phyloP scores from a whole-genome alignment of 345 rosid species.

The Crucihimalaya himalaica region DNA sequence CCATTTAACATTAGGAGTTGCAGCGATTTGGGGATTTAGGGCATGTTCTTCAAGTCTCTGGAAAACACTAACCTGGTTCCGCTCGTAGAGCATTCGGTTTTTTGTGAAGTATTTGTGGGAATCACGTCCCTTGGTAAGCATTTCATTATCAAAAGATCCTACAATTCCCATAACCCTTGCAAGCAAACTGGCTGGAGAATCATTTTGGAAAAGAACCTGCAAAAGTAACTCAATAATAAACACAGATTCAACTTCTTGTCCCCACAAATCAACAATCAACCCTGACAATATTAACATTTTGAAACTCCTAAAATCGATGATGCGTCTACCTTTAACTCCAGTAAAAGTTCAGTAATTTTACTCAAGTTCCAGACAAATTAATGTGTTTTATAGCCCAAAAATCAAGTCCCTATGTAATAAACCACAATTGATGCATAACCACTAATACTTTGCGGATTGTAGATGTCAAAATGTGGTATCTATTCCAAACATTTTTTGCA shows the following conservation, averaged over 20 bases:
- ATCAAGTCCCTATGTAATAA: background rate
- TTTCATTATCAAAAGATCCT: slow-evolving; percentile 70
- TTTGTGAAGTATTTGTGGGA: slow-evolving; percentile 90
- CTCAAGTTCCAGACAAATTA: background rate
- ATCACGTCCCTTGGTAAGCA: slow-evolving; percentile 94
- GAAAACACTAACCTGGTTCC: slow-evolving; percentile 71
- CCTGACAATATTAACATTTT: background rate
- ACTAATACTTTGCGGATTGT: background rate
- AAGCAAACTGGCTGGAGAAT: slow-evolving; percentile 92
- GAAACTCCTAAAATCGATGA: background rate
- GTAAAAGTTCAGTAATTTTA: background rate
- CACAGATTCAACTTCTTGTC: background rate
- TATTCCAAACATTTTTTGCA: background rate
- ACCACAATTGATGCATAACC: background rate
- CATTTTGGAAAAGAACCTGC: slow-evolving; percentile 96
- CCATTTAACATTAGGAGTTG: background rate
- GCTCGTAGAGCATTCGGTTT: slow-evolving; percentile 95
- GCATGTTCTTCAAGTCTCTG: slow-evolving; percentile 2
- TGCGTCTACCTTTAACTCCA: background rate
- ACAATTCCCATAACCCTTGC: slow-evolving; percentile 90
- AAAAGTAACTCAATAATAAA: background rate
- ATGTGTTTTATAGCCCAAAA: background rate
- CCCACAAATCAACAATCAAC: background rate
- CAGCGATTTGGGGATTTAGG: background rate
- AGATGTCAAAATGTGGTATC: background rate